Evolutionary conservation across 2,329 filamentous ascomycete species (phyloP).

Genomic region (Diaporthe citriasiana): DNA sequence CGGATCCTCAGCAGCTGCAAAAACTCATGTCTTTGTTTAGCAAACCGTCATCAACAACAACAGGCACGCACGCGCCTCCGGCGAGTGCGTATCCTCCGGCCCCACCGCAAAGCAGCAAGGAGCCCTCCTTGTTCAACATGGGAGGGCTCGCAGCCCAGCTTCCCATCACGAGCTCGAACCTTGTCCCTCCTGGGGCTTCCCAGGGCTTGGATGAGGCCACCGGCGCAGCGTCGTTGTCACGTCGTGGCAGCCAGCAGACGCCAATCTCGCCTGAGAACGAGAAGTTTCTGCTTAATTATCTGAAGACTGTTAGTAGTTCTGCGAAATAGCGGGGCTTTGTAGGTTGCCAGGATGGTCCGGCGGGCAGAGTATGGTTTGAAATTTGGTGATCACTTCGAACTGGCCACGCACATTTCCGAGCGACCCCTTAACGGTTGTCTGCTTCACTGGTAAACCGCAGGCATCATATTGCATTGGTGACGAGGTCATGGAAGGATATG

Average conservation of each 20-base stretch:
- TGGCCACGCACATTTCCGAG: not conserved
- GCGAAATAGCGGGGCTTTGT: conserved; percentile 12
- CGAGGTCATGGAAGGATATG: conserved; percentile 5
- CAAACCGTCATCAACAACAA: conserved; percentile 55
- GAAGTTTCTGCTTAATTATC: conserved; percentile 42
- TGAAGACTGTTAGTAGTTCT: conserved; percentile 40
- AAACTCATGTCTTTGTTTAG: conserved; percentile 74
- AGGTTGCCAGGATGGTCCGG: not conserved
- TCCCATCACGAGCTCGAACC: conserved; percentile 15
- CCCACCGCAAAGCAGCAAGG: conserved; percentile 51
- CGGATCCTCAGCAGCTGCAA: conserved; percentile 59
- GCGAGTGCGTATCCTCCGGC: conserved; percentile 39
- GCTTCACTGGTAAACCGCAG: not conserved
- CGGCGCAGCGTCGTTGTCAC: conserved; percentile 14
- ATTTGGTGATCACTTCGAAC: not conserved
- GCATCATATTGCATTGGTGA: conserved; percentile 7
- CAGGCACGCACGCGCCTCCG: conserved; percentile 26
- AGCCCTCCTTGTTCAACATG: conserved; percentile 47
- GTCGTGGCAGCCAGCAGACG: conserved; percentile 37
- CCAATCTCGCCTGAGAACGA: conserved; percentile 42
- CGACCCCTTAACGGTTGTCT: not conserved
- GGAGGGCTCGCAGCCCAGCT: conserved; percentile 6
- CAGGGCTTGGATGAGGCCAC: conserved; percentile 26
- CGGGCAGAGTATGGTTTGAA: not conserved
- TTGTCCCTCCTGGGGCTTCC: conserved; percentile 23